phyloP scores from a whole-genome alignment of 352 stramenopile species.

The Thalassiosira ordinaria region DNA sequence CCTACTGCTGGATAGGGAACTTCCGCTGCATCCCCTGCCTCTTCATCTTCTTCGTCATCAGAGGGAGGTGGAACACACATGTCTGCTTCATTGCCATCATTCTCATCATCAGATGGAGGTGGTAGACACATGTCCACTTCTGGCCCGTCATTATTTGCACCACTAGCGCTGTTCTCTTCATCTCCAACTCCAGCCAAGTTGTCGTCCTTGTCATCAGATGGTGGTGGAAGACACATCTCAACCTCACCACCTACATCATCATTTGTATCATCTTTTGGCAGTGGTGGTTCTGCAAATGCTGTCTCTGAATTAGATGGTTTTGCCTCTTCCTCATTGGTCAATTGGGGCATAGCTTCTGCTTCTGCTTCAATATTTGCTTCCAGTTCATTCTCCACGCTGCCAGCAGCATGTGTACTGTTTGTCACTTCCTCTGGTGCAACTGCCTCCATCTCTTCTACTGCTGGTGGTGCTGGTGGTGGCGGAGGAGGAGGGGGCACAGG shows the following conservation, averaged over 20 bases:
- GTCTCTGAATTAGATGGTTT: slow-evolving; percentile 9
- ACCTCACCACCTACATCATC: slow-evolving; percentile 34
- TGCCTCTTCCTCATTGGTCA: slow-evolving; percentile 1
- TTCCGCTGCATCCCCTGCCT: background rate
- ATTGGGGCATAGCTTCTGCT: background rate
- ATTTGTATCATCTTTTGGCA: slow-evolving; percentile 16
- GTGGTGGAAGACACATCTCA: slow-evolving; percentile 33
- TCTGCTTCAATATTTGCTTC: slow-evolving; percentile 11
- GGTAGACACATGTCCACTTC: slow-evolving; percentile 12
- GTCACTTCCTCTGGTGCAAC: slow-evolving; percentile 15
- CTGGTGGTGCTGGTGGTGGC: slow-evolving; percentile 9
- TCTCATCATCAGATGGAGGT: slow-evolving; percentile 11
- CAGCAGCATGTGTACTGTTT: slow-evolving; percentile 13
- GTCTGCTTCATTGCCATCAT: too few species aligned
- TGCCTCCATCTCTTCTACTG: slow-evolving; percentile 3
- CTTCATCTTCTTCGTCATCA: too few species aligned
- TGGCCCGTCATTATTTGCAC: slow-evolving; percentile 17
- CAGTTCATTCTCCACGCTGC: background rate
- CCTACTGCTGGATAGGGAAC: slow-evolving; percentile 9
- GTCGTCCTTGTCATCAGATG: slow-evolving; percentile 40
- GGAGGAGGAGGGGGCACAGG: background rate
- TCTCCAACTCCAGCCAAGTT: slow-evolving; percentile 6
- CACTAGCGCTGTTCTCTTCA: slow-evolving; percentile 4
- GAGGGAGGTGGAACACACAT: too few species aligned
- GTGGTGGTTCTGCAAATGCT: slow-evolving; percentile 21